Conservation (phyloP, 2,329 filamentous ascomycete species). For the Aspergillus alliaceus region DNA sequence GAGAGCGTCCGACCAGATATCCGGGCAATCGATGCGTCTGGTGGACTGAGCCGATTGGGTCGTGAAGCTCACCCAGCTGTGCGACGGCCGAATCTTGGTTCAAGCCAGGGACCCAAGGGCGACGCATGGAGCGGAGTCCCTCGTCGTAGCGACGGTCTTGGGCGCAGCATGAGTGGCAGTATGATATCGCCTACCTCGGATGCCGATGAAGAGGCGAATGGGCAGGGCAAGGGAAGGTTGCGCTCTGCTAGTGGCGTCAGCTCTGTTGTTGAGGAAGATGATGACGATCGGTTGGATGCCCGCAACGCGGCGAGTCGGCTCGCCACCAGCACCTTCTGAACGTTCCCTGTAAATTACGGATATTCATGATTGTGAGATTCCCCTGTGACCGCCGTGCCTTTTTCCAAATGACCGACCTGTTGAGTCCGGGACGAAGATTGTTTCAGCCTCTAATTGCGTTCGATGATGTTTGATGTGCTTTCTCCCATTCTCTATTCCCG, state of each 20-base stretch:
- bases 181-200: slow-evolving; percentile 65
- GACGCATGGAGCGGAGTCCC: slow-evolving; percentile 97
- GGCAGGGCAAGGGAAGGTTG: slow-evolving; percentile 47
- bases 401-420: slow-evolving; percentile 11
- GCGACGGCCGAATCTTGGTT: slow-evolving; percentile 74
- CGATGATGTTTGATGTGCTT: background rate
- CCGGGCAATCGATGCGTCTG: slow-evolving; percentile 84
- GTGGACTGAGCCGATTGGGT: slow-evolving; percentile 84
- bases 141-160: slow-evolving; percentile 74
- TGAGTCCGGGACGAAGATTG: background rate
- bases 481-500: background rate
- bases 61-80: slow-evolving; percentile 78
- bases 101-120: slow-evolving; percentile 94
- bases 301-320: slow-evolving; percentile 91
- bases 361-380: slow-evolving; percentile 34
- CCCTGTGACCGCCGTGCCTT: slow-evolving; percentile 23
- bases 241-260: slow-evolving; percentile 49
- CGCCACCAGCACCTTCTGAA: slow-evolving; percentile 88
- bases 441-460: background rate
- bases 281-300: slow-evolving; percentile 92
- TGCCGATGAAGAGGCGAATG: slow-evolving; percentile 57
- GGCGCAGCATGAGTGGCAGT: slow-evolving; percentile 73
- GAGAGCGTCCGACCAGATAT: slow-evolving; percentile 93
- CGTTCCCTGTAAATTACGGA: slow-evolving; percentile 34
- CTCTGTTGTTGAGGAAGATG: slow-evolving; percentile 57